A percentile compares a stretch with the other conserved stretches of the same genome.
phyloP scores from a whole-genome alignment of 345 rosid genomes.

The Aethionema arabicum region DNA sequence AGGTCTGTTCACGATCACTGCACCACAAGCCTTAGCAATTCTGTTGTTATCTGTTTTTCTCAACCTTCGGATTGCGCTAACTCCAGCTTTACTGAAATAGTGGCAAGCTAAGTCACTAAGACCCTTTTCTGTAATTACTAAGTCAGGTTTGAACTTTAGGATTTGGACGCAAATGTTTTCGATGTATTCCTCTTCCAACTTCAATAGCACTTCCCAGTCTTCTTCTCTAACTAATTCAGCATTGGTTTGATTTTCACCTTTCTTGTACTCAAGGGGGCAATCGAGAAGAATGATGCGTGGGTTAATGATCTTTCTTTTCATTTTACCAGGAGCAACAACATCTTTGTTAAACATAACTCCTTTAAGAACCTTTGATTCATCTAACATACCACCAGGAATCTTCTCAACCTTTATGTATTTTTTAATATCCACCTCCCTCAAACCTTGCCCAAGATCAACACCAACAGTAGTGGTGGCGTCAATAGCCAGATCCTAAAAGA shows the following conservation, averaged over 20 bases:
- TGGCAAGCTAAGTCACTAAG: slow-evolving; percentile 96
- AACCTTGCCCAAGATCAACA: slow-evolving; percentile 93
- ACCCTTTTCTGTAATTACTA: slow-evolving; percentile 93
- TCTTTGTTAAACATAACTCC: slow-evolving; percentile 98
- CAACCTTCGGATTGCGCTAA: slow-evolving; percentile 92
- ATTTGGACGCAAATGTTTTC: slow-evolving; percentile 79
- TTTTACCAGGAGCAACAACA: slow-evolving; percentile 92
- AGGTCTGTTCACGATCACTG: slow-evolving; percentile 90
- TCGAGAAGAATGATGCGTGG: slow-evolving; percentile 91
- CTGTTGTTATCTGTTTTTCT: slow-evolving; percentile 89
- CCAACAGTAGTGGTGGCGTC: slow-evolving; percentile 84
- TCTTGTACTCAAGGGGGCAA: slow-evolving; percentile 95
- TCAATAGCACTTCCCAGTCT: slow-evolving; percentile 83
- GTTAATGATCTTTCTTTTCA: slow-evolving; percentile 84
- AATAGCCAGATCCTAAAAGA: slow-evolving; percentile 81
- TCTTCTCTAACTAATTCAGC: slow-evolving; percentile 91
- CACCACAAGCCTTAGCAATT: slow-evolving; percentile 95
- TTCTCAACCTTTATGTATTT: slow-evolving; percentile 93
- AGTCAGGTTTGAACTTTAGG: slow-evolving; percentile 82
- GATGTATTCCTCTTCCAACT: slow-evolving; percentile 92
- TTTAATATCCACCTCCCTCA: slow-evolving; percentile 91
- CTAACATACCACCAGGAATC: slow-evolving; percentile 94
- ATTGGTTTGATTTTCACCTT: slow-evolving; percentile 98
- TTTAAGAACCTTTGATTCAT: slow-evolving; percentile 83
- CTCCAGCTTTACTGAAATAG: slow-evolving; percentile 88